phyloP scores from a whole-genome alignment of 768 basidiomycete genomes.

The Galerina sulciceps region DNA sequence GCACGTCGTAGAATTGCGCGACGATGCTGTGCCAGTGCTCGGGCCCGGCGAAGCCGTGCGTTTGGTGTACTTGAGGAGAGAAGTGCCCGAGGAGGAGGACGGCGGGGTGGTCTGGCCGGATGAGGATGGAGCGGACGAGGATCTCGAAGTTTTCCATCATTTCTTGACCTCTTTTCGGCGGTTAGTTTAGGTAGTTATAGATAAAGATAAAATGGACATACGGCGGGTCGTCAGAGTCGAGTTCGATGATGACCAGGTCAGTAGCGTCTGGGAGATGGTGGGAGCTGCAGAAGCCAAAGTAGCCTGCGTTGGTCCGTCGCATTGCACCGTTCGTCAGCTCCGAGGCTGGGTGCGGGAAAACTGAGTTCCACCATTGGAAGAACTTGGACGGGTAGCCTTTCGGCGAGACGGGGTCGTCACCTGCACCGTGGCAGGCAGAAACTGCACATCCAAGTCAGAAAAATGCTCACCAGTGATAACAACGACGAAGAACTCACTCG shows the following conservation, averaged over 20 bases:
- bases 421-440: slow-evolving; percentile 92
- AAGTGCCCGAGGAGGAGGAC: slow-evolving; percentile 96
- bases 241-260: slow-evolving; percentile 94
- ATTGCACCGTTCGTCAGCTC: slow-evolving; percentile 98
- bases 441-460: slow-evolving; percentile 48
- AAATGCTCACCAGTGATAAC: slow-evolving; percentile 11
- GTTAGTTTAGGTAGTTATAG: background rate
- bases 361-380: slow-evolving; percentile 96
- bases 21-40: slow-evolving; percentile 90
- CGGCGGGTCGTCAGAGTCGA: slow-evolving; percentile 90
- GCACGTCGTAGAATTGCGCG: slow-evolving; percentile 97
- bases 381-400: slow-evolving; percentile 92
- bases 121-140: slow-evolving; percentile 88
- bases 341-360: slow-evolving; percentile 98
- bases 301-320: slow-evolving; percentile 88
- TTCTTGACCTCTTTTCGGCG: slow-evolving; percentile 57
- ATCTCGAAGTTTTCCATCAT: slow-evolving; percentile 89
- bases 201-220: slow-evolving; percentile 43
- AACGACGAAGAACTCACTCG: slow-evolving; percentile 51
- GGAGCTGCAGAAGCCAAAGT: slow-evolving; percentile 92
- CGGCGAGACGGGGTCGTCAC: slow-evolving; percentile 85
- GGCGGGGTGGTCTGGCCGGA: slow-evolving; percentile 90
- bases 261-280: slow-evolving; percentile 95
- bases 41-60: slow-evolving; percentile 85
- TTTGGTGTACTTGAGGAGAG: slow-evolving; percentile 78